Percentiles rank a stretch among this genome's conserved stretches.
These are phyloP conservation scores for Diaporthe sp. DNA, from an alignment of 2,329 filamentous ascomycete genomes.

Conservation along the genomic window DNA sequence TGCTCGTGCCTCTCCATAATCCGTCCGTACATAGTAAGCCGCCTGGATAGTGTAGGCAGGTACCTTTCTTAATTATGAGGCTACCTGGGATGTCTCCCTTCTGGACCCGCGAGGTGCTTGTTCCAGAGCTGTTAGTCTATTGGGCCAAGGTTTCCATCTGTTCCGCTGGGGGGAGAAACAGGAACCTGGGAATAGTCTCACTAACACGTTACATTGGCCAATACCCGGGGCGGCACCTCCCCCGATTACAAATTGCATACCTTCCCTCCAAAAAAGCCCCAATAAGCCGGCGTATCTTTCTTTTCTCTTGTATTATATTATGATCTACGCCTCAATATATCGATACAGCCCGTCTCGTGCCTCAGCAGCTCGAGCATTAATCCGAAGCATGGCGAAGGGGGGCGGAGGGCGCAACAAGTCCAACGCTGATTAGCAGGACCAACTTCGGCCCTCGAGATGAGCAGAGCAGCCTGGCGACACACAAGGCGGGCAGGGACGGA, in stretches of 20 bases:
- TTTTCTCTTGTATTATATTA: background rate
- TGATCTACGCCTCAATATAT: conserved; percentile 20
- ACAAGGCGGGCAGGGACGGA: conserved; percentile 1
- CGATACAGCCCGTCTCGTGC: background rate
- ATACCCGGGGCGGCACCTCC: conserved; percentile 21
- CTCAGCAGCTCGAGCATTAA: background rate
- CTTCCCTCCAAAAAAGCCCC: background rate
- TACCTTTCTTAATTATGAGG: background rate
- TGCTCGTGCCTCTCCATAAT: background rate
- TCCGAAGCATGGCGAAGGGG: background rate
- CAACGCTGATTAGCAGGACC: conserved; percentile 9
- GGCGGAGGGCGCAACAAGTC: too few species aligned
- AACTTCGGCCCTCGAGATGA: conserved; percentile 1
- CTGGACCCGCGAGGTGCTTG: background rate
- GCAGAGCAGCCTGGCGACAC: background rate
- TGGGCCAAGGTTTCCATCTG: background rate
- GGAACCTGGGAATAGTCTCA: conserved; percentile 30
- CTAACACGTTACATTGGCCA: conserved; percentile 25
- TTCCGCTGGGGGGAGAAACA: conserved; percentile 6
- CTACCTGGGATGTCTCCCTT: conserved; percentile 5
- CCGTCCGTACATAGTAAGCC: background rate
- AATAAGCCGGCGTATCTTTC: background rate
- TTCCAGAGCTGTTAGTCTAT: conserved; percentile 9
- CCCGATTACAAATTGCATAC: conserved; percentile 29
- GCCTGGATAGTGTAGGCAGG: background rate